A percentile compares a stretch with the other conserved stretches of the same genome.
Evolutionary conservation across 2,329 filamentous ascomycete species (phyloP).

Genomic region (Mycosphaerella arachidis): DNA sequence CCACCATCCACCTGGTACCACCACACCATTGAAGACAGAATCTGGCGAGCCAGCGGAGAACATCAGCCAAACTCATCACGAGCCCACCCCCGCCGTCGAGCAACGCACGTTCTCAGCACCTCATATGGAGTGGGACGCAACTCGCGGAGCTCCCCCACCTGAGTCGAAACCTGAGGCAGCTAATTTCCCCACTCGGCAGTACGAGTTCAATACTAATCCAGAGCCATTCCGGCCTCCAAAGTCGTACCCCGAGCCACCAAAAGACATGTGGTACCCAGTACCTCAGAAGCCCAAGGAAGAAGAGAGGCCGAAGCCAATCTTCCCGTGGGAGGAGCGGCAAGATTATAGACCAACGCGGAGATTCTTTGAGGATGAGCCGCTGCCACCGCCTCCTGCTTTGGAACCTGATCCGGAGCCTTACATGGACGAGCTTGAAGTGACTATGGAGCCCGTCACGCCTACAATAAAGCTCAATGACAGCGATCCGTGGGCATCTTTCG

Average conservation of each 20-base stretch:
- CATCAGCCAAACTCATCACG: conserved; percentile 40
- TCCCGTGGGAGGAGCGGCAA: conserved; percentile 80
- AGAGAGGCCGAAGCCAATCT: conserved; percentile 61
- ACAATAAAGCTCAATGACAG: conserved; percentile 46
- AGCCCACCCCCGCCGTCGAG: conserved; percentile 43
- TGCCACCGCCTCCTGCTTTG: conserved; percentile 17
- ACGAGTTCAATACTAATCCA: conserved; percentile 75
- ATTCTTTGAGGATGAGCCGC: conserved; percentile 55
- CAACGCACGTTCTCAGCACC: conserved; percentile 55
- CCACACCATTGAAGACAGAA: conserved; percentile 38
- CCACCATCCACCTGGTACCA: conserved; percentile 6
- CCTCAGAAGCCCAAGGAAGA: conserved; percentile 49
- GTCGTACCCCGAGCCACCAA: conserved; percentile 76
- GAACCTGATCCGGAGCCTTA: conserved; percentile 19
- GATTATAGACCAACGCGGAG: conserved; percentile 60
- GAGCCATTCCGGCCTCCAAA: conserved; percentile 71
- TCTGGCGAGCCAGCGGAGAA: conserved; percentile 41
- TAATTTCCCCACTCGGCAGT: conserved; percentile 73
- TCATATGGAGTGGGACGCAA: conserved; percentile 58
- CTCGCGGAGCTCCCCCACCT: conserved; percentile 53
- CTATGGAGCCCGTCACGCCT: conserved; percentile 37
- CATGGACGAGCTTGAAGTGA: conserved; percentile 29
- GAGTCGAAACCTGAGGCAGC: conserved; percentile 77
- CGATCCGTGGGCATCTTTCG: conserved; percentile 67
- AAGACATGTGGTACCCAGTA: conserved; percentile 82